A percentile compares a stretch with the other conserved stretches of the same genome.
These are phyloP conservation scores for Salisapilia sapeloensis DNA, from an alignment of 352 stramenopile genomes.

Conservation along the genomic window DNA sequence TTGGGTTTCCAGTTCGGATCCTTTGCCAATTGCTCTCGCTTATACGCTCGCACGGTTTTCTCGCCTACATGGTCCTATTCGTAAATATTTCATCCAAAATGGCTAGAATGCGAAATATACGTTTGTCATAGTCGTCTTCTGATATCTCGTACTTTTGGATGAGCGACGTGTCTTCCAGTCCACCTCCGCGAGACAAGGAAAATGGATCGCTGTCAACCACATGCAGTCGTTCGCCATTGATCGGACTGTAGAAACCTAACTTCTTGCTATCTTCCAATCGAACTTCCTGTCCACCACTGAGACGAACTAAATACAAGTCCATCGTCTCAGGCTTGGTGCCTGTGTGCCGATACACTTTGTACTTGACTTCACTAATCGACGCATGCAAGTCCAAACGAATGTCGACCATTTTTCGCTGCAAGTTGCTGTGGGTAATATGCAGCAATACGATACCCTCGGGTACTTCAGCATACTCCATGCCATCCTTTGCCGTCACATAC, in stretches of 20 bases:
- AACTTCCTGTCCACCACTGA: conserved; percentile 22
- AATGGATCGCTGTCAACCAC: conserved; percentile 94
- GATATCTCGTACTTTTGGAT: conserved; percentile 97
- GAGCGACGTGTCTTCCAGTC: conserved; percentile 92
- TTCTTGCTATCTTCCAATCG: conserved; percentile 69
- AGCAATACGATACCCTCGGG: conserved; percentile 84
- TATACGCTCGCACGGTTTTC: conserved; percentile 95
- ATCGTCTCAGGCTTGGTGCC: conserved; percentile 88
- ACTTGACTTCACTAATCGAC: conserved; percentile 78
- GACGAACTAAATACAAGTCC: conserved; percentile 44
- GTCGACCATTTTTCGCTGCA: conserved; percentile 93
- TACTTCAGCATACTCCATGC: conserved; percentile 70
- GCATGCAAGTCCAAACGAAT: conserved; percentile 91
- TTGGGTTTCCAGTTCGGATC: conserved; percentile 92
- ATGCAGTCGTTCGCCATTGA: conserved; percentile 89
- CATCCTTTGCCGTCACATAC: conserved; percentile 80
- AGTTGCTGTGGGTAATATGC: conserved; percentile 95
- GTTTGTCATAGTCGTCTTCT: conserved; percentile 97
- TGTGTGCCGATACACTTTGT: conserved; percentile 91
- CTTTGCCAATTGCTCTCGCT: conserved; percentile 88
- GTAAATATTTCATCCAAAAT: conserved; percentile 1
- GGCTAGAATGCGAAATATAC: too few species aligned
- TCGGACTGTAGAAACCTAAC: conserved; percentile 84
- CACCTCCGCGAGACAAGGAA: conserved; percentile 87
- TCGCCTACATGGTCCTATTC: conserved; percentile 30